Evolutionary conservation across 2,329 filamentous ascomycete genomes (phyloP).

Genomic region (Amauroascus verrucosus): DNA sequence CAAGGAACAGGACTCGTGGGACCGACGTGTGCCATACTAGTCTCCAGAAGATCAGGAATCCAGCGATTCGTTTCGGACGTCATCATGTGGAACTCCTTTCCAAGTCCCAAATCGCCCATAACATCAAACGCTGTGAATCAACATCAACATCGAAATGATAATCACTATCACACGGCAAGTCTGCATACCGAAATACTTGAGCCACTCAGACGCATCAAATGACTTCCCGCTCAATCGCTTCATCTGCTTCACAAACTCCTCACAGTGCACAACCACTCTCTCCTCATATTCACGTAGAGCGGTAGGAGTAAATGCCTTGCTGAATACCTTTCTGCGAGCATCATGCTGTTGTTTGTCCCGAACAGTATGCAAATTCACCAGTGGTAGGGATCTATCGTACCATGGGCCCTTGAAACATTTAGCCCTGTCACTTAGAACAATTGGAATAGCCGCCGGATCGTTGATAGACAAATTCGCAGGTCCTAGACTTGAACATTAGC

Average conservation of each 20-base stretch:
- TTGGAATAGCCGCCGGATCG: neutral
- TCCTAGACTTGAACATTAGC: neutral
- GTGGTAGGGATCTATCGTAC: slow-evolving; percentile 31
- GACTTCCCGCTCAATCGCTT: neutral
- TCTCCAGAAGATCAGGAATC: slow-evolving; percentile 12
- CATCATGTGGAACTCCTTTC: slow-evolving; percentile 33
- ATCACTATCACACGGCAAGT: no score
- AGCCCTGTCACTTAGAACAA: neutral
- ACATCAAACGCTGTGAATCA: slow-evolving; percentile 25
- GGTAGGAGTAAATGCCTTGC: slow-evolving; percentile 18
- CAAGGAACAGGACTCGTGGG: slow-evolving; percentile 11
- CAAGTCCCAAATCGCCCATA: slow-evolving; percentile 39
- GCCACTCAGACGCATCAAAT: neutral
- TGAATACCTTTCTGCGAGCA: slow-evolving; percentile 34
- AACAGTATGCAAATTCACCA: slow-evolving; percentile 31
- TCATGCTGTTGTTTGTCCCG: slow-evolving; percentile 32
- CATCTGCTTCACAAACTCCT: neutral
- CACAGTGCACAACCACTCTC: slow-evolving; percentile 15
- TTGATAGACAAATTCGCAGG: neutral
- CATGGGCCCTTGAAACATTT: slow-evolving; percentile 34
- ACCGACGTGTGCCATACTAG: slow-evolving; percentile 10
- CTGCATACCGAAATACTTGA: neutral
- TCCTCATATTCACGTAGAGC: slow-evolving; percentile 34
- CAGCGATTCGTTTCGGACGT: slow-evolving; percentile 23
- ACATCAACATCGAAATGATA: neutral